These are phyloP conservation scores for Gonium pectorale DNA, from an alignment of 139 green algal species.

Conservation along the genomic window DNA sequence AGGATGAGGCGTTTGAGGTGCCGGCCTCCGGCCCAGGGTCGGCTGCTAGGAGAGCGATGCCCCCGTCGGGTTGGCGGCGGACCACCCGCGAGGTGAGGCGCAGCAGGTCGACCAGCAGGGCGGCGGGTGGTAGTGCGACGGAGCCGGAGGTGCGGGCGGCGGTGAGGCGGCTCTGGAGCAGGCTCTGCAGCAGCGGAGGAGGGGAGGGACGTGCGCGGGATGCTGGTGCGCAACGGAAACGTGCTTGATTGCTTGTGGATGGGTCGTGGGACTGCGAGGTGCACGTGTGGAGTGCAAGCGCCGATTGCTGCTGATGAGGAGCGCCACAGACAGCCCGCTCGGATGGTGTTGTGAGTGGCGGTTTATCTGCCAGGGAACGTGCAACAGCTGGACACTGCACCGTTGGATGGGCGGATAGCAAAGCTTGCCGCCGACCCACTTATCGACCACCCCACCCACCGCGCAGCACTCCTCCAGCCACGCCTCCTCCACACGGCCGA, in stretches of 20 bases:
- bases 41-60: not conserved
- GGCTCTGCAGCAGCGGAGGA: too few relatives aligned
- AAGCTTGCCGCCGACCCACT: not conserved
- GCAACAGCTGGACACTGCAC: too few relatives aligned
- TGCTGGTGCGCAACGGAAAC: too few relatives aligned
- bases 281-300: not conserved
- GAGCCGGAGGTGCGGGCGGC: not conserved
- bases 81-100: not conserved
- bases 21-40: not conserved
- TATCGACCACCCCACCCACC: not conserved
- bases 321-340: too few relatives aligned
- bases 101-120: constrained; percentile 8
- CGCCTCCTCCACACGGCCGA: not conserved
- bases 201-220: too few relatives aligned
- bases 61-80: not conserved
- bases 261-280: not conserved
- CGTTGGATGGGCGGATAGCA: too few relatives aligned
- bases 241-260: too few relatives aligned
- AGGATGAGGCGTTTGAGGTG: not conserved
- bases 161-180: not conserved
- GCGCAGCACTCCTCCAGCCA: not conserved
- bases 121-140: not conserved
- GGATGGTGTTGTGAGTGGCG: too few relatives aligned
- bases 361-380: too few relatives aligned
- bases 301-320: not conserved